Evolutionary conservation across 805 yeast genomes (phyloP), one percentile per base, ranked within the genome.

Genomic region (Scheffersomyces coipomensis): DNA sequence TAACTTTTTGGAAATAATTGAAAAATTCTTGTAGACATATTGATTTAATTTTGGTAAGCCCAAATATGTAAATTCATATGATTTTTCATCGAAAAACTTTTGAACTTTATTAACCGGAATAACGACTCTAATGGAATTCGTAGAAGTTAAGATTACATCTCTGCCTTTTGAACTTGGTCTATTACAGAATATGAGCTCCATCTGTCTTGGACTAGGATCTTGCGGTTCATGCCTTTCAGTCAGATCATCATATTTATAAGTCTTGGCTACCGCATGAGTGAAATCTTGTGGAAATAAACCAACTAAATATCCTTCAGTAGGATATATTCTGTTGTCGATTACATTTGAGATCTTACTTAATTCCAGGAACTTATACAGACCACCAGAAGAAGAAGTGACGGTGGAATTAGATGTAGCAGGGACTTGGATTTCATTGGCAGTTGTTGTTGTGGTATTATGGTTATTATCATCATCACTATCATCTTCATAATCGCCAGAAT

Each of bases 231-330:
- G 23, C 19, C 39, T 41, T 16, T 43, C 39, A 9, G 35, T 15
- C 8, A 29, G 19, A 7, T 29, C 17, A 23, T 40, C 37, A 12
- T 29, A 12, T 10, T 43, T 42, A 40, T 54, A 66, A 24, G 48
- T 37, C 37, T 66, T 66, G 15, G 58, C 48, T 43, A 68, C 64
- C 1, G 60, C 34, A 15, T 52, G 53, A 16, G 47, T 34, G 42
- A 58, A 50, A 38, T 62, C 59, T 2, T 34, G 38, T 0, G 71
- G 71, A 4, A 52, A 43, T 9, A 47, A 35, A 2, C 58, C 65
- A 2, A 50, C 55, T 2, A 64, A 30, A 18, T 37, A 41, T 2
- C 56, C 64, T 4, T 38, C 32, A 3, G 51, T 50, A 10, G 35
- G 38, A 44, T 51, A 61, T 1, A 53, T 34, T 17, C 33, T 36